Conservation (phyloP, 768 basidiomycete genomes). For the Leucogyrophana mollusca region DNA sequence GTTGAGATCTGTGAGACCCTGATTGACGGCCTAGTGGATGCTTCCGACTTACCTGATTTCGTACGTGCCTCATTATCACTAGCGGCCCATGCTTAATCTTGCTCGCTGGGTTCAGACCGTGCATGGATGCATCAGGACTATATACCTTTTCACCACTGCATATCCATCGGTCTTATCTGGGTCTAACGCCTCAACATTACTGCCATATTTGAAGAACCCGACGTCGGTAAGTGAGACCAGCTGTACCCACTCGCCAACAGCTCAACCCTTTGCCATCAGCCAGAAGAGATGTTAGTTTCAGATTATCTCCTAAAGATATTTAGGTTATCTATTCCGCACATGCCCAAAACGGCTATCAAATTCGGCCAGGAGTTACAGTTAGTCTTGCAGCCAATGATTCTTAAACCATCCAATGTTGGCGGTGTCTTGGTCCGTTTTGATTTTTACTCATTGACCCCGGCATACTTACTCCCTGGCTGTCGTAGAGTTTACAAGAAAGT, state of each 20-base stretch:
- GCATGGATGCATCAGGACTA: slow-evolving; percentile 80
- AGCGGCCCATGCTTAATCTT: no score
- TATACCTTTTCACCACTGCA: slow-evolving; percentile 79
- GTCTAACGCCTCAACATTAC: slow-evolving; percentile 76
- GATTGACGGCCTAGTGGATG: slow-evolving; percentile 89
- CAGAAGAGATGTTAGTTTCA: slow-evolving; percentile 79
- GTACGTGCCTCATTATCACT: slow-evolving; percentile 40
- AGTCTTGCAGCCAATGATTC: slow-evolving; percentile 86
- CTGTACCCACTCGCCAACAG: neutral
- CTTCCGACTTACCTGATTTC: slow-evolving; percentile 73
- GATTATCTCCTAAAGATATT: slow-evolving; percentile 92
- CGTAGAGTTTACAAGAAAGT: slow-evolving; percentile 82
- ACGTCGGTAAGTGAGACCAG: slow-evolving; percentile 54
- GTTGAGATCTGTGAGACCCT: slow-evolving; percentile 79
- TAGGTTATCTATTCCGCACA: slow-evolving; percentile 75
- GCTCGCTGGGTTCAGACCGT: slow-evolving; percentile 53
- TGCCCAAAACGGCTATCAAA: slow-evolving; percentile 87
- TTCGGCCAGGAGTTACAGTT: slow-evolving; percentile 86
- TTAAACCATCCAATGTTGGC: slow-evolving; percentile 72
- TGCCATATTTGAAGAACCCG: slow-evolving; percentile 88
- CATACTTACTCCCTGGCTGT: neutral
- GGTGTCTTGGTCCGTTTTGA: slow-evolving; percentile 59
- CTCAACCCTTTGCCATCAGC: slow-evolving; percentile 36
- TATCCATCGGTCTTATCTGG: slow-evolving; percentile 85
- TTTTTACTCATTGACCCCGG: neutral